Evolutionary conservation across 768 basidiomycete species (phyloP).

Genomic region (Scleroderma bovista): DNA sequence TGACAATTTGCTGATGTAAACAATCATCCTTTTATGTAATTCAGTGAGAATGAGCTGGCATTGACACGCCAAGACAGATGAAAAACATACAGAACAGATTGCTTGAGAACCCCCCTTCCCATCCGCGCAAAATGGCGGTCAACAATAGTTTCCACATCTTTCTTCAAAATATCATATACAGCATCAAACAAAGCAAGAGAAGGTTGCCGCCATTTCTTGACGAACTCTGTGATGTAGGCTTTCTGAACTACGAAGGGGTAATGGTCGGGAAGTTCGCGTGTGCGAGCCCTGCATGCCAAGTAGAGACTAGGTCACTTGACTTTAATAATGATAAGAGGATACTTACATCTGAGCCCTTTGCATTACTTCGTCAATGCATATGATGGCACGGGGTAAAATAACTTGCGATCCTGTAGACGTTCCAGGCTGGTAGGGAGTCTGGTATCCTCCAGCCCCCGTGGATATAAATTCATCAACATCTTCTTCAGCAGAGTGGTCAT

Average conservation of each 20-base stretch:
- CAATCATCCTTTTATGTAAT: constrained; percentile 35
- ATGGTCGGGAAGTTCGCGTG: constrained; percentile 63
- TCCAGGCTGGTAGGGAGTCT: not conserved
- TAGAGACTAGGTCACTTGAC: too few species aligned
- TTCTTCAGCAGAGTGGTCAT: too few species aligned
- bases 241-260: constrained; percentile 60
- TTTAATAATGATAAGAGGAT: not conserved
- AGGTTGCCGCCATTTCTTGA: constrained; percentile 45
- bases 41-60: not conserved
- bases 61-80: not conserved
- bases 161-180: constrained; percentile 33
- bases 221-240: constrained; percentile 41
- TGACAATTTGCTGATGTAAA: too few species aligned
- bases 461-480: too few species aligned
- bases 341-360: constrained; percentile 42
- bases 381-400: constrained; percentile 10
- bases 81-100: constrained; percentile 39
- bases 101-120: constrained; percentile 48
- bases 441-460: not conserved
- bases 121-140: constrained; percentile 44
- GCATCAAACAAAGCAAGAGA: constrained; percentile 39
- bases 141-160: constrained; percentile 40
- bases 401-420: not conserved
- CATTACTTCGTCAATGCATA: constrained; percentile 53
- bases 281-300: constrained; percentile 45